Evolutionary conservation across 1,284 basidiomycete species (phyloP).

Genomic region (Trametes sp.): DNA sequence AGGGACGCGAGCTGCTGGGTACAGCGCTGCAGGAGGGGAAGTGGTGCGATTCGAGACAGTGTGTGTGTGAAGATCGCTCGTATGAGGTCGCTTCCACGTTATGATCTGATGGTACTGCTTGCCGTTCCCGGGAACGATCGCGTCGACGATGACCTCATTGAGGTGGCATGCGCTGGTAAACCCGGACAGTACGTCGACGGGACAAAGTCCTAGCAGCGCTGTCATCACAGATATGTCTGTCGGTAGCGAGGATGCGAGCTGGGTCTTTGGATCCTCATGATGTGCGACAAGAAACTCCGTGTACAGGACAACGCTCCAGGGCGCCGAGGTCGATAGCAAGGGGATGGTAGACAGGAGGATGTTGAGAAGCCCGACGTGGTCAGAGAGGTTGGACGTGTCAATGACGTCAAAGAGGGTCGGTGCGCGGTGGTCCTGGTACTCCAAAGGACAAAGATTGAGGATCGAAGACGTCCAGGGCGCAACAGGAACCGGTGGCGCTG

Average conservation of each 20-base stretch:
- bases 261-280: not conserved
- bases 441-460: constrained; percentile 12
- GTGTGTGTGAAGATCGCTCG: constrained; percentile 33
- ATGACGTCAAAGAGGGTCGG: constrained; percentile 30
- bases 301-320: constrained; percentile 30
- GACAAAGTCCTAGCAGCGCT: constrained; percentile 51
- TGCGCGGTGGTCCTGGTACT: constrained; percentile 19
- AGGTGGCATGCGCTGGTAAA: constrained; percentile 52
- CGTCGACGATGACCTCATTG: constrained; percentile 47
- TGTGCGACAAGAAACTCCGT: not conserved
- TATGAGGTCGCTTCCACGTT: constrained; percentile 49
- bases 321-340: constrained; percentile 7
- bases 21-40: constrained; percentile 16
- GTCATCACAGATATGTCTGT: constrained; percentile 47
- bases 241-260: not conserved
- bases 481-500: not conserved
- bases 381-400: constrained; percentile 32
- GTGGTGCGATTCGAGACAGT: not conserved
- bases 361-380: constrained; percentile 28
- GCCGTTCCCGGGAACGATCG: not conserved
- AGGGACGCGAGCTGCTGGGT: constrained; percentile 46
- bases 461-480: constrained; percentile 16
- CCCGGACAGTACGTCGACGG: constrained; percentile 50
- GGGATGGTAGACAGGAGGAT: constrained; percentile 21
- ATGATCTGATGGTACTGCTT: constrained; percentile 51